Evolutionary conservation across 495 filamentous ascomycete genomes (phyloP), one percentile per base, ranked within the genome.

Genomic region (Daldinia grandis): DNA sequence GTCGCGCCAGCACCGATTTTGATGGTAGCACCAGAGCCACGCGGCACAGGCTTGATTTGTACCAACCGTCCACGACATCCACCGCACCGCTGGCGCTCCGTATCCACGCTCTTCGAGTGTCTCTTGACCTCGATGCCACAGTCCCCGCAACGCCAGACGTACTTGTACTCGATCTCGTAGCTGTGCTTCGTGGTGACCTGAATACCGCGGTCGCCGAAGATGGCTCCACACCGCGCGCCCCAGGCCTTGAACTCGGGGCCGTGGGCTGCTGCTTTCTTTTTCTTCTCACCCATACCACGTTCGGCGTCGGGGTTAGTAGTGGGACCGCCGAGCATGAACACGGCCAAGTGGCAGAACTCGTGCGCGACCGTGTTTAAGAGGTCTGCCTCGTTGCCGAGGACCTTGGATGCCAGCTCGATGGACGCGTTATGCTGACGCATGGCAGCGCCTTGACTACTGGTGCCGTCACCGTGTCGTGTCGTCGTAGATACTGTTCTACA

Each of bases 331-430:
- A 98, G 83, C 84, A 98, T 93, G 78, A 91, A 96, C 73, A 92
- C 94, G 31, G 92, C 89, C 1, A 98, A 83, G 76, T 99, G 95
- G 79, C 95, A 98, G 82, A 93, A 99, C 69, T 99, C 95, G 78
- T 99, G 95, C 3, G 94, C 93, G 21, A 98, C 74, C 0, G 92
- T 92, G 77, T 97, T 97, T 53, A 94, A 82, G 21, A 99, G 84
- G 21, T 93, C 88, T 49, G 92, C 82, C 62, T 91, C 86, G 76
- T 89, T 87, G 76, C 90, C 85, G 58, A 98, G 92, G 53, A 99
- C 91, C 64, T 93, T 94, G 59, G 91, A 88, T 0, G 95, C 91
- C 4, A 99, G 87, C 71, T 98, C 94, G 75, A 99, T 98, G 10
- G 79, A 86, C 6, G 92, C 93, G 70, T 89, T 76, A 75, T 97